Conservation (phyloP, 306 rosid species). For the Vicia faba region DNA sequence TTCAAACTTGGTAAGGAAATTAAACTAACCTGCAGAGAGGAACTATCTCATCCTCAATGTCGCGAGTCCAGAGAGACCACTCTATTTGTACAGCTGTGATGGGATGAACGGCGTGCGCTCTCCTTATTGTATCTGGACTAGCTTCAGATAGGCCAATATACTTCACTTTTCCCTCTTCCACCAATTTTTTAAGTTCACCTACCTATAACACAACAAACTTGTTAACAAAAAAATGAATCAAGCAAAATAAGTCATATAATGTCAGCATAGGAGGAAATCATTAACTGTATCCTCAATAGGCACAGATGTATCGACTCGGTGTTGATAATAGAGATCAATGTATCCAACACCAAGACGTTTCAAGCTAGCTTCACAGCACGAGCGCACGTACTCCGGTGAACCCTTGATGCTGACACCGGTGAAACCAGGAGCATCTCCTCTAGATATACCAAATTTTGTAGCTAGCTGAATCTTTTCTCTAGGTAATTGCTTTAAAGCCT, state of each 20-base stretch:
- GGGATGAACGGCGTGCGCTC: conserved; percentile 89
- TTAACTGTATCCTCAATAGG: conserved; percentile 79
- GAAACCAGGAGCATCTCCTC: background rate
- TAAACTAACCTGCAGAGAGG: conserved; percentile 72
- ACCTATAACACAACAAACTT: conserved; percentile 46
- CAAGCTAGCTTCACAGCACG: conserved; percentile 73
- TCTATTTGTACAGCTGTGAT: conserved; percentile 76
- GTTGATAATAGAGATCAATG: conserved; percentile 84
- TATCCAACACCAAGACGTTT: conserved; percentile 67
- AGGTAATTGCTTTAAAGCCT: conserved; percentile 71
- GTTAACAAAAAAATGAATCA: conserved; percentile 8
- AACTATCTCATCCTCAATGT: conserved; percentile 65
- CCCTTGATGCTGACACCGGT: conserved; percentile 44
- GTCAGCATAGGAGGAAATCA: background rate
- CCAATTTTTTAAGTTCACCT: conserved; percentile 75
- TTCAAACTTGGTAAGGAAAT: background rate
- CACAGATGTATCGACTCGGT: conserved; percentile 49
- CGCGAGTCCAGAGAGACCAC: conserved; percentile 86
- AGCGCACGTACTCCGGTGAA: conserved; percentile 68
- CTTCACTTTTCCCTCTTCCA: conserved; percentile 74
- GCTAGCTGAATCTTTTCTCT: conserved; percentile 72
- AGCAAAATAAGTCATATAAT: background rate
- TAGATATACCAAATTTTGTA: conserved; percentile 66
- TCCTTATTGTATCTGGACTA: conserved; percentile 69
- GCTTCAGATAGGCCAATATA: conserved; percentile 82